These are phyloP conservation scores for Knoxdaviesia capensis DNA, from an alignment of 2,329 filamentous ascomycete species.

Conservation along the genomic window DNA sequence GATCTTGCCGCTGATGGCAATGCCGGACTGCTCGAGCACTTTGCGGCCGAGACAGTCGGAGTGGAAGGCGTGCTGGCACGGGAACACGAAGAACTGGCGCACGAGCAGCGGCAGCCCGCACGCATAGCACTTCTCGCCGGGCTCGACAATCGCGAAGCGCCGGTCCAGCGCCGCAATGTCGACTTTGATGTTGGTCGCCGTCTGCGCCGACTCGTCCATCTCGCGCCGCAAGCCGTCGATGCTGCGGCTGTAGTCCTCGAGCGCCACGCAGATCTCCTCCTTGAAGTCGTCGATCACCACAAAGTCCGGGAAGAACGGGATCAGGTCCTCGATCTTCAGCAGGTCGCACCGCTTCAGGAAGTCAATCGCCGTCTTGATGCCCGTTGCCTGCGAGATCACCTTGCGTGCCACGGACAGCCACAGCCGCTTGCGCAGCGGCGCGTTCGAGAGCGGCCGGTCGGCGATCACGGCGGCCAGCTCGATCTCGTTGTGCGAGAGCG, in stretches of 20 bases:
- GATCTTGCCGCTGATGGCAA: slow-evolving; percentile 60
- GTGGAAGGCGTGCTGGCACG: slow-evolving; percentile 95
- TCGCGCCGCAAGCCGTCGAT: slow-evolving; percentile 79
- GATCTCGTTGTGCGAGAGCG: slow-evolving; percentile 72
- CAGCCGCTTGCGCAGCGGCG: slow-evolving; percentile 70
- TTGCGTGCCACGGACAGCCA: slow-evolving; percentile 93
- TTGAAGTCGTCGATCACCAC: slow-evolving; percentile 99
- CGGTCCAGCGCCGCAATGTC: slow-evolving; percentile 75
- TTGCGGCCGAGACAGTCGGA: slow-evolving; percentile 79
- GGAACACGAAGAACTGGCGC: slow-evolving; percentile 93
- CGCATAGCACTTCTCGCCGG: slow-evolving; percentile 81
- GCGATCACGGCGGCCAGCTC: slow-evolving; percentile 81
- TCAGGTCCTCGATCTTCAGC: slow-evolving; percentile 85
- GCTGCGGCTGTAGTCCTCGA: slow-evolving; percentile 82
- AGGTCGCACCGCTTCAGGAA: slow-evolving; percentile 84
- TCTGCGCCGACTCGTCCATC: slow-evolving; percentile 87
- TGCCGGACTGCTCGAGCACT: slow-evolving; percentile 64
- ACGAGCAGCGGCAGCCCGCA: slow-evolving; percentile 74
- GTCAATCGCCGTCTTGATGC: slow-evolving; percentile 84
- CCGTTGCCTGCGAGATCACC: slow-evolving; percentile 68
- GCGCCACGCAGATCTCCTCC: slow-evolving; percentile 82
- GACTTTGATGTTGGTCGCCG: slow-evolving; percentile 73
- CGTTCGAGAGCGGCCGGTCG: slow-evolving; percentile 62
- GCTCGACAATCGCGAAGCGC: slow-evolving; percentile 89
- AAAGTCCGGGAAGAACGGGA: slow-evolving; percentile 97